Base-by-base conservation (phyloP, 2,329 filamentous ascomycete species). In the Lasiodiplodia hormozganensis region DNA sequence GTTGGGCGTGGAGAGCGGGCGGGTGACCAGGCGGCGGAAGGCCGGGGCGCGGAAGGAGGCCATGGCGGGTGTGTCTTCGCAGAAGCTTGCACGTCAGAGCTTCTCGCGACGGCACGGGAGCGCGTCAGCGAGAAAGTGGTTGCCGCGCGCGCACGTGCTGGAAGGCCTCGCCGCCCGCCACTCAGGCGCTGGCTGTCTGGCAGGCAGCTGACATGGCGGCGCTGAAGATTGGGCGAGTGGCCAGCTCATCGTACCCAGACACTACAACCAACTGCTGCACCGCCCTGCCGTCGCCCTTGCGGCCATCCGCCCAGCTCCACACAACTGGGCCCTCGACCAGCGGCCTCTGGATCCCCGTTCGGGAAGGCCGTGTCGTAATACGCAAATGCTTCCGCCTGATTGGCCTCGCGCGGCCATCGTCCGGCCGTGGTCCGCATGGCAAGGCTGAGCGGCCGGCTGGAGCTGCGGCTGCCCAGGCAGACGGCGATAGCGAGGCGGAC, bases 31-130 rank as follows among this genome's bases (percentile, higher is more conserved):
- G 54, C 54, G 54, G 31, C 68, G 60, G 54, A 69, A 28, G 34
- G 54, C 68, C 14, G 68, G 68, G 53, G 51, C 31, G 52, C 68
- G 53, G 23, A 65, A 36, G 12, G 68, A 65, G 8, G 68, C 68
- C 68, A 69, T 69, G 53, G 43, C 38, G 60, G 65, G 7, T 28
- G 40, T 4, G 43, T 38, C 7, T 21, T 18, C 8, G 56, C 36
- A 53, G 36, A 40, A 43, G 43, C 57, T 47, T 51, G 28, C 43
- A 31, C 40, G 60, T 64, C 60, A 64, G 60, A 64, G 60, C 60
- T 64, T 64, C 60, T 40, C 31, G 31, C 31, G 31, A 34, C 58
- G 57, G 57, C 11, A 31, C 18, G 11, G 23, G 14, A 11, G 25
- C 16, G 52, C 52, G 43, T 47, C 43, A n/a, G 18, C 57, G 57